Conservation (phyloP, 2,329 filamentous ascomycete genomes). For the Simplicillium sp. region DNA sequence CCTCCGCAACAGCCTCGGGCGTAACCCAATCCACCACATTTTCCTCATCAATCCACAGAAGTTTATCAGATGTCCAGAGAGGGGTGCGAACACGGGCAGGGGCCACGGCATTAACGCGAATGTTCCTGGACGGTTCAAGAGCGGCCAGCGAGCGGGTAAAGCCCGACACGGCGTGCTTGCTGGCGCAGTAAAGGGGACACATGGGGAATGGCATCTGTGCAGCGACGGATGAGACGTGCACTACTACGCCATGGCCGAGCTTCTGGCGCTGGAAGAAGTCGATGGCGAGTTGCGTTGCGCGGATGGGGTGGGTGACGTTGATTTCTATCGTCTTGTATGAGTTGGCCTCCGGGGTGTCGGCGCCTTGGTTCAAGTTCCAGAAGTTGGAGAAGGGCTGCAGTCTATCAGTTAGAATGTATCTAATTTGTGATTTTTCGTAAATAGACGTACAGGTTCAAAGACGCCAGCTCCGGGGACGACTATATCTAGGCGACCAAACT, state of each 20-base stretch:
- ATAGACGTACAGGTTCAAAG: constrained; percentile 25
- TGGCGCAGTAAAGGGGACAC: constrained; percentile 27
- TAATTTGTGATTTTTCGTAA: too few relatives aligned
- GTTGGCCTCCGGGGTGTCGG: constrained; percentile 17
- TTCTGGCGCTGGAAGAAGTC: constrained; percentile 24
- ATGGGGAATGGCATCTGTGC: constrained; percentile 22
- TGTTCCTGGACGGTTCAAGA: constrained; percentile 20
- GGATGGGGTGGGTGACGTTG: constrained; percentile 31
- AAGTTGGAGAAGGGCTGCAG: constrained; percentile 24
- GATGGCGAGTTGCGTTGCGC: constrained; percentile 28
- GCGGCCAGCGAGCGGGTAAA: constrained; percentile 29
- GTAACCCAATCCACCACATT: constrained; percentile 28
- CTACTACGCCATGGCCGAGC: constrained; percentile 22
- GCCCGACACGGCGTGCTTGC: constrained; percentile 27
- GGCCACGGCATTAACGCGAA: constrained; percentile 33
- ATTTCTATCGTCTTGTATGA: constrained; percentile 27
- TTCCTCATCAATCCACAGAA: constrained; percentile 21
- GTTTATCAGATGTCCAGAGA: constrained; percentile 34
- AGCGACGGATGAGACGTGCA: constrained; percentile 28
- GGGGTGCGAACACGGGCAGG: constrained; percentile 35
- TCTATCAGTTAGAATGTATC: too few relatives aligned
- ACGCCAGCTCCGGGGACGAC: constrained; percentile 36
- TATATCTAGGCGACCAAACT: constrained; percentile 30
- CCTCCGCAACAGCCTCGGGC: constrained; percentile 29
- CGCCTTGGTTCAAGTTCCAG: constrained; percentile 24